phyloP scores from a whole-genome alignment of 1,139 yeast genomes.

The Magnusiomyces tetraspermus region DNA sequence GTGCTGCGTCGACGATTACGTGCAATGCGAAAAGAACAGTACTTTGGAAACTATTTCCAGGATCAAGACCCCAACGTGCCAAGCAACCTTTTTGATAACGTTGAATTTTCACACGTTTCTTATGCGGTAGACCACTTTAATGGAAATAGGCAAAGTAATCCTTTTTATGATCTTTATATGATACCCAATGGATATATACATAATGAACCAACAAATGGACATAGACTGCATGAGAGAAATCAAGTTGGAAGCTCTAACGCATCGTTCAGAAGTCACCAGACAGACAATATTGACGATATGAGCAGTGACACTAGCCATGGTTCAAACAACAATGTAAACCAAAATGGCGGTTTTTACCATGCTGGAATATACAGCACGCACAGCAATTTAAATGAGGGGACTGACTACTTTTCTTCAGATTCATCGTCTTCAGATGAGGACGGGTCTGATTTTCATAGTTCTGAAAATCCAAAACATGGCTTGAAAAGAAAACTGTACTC shows the following conservation, averaged over 20 bases:
- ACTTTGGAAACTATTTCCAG: constrained; percentile 24
- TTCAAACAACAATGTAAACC: not conserved
- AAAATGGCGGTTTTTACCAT: not conserved
- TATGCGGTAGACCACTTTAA: constrained; percentile 25
- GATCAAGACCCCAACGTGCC: constrained; percentile 12
- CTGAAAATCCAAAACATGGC: constrained; percentile 7
- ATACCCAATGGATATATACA: constrained; percentile 1
- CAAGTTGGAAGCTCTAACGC: not conserved
- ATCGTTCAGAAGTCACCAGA: constrained; percentile 2
- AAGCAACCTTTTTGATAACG: constrained; percentile 11
- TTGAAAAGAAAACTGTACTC: constrained; percentile 49
- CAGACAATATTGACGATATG: constrained; percentile 14
- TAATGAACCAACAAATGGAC: not conserved
- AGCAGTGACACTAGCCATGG: constrained; percentile 7
- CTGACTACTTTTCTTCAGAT: constrained; percentile 2
- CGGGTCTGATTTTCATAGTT: constrained; percentile 6
- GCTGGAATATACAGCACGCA: not conserved
- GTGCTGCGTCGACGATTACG: constrained; percentile 16
- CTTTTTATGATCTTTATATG: constrained; percentile 15
- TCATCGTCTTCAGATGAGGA: constrained; percentile 9
- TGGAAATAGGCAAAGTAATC: constrained; percentile 24
- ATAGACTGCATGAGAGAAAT: constrained; percentile 5
- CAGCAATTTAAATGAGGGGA: constrained; percentile 5
- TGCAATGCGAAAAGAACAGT: constrained; percentile 17
- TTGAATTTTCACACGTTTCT: constrained; percentile 18